Conservation (phyloP, 202 grass and related monocot species). For the Dendrocalamus latiflorus region DNA sequence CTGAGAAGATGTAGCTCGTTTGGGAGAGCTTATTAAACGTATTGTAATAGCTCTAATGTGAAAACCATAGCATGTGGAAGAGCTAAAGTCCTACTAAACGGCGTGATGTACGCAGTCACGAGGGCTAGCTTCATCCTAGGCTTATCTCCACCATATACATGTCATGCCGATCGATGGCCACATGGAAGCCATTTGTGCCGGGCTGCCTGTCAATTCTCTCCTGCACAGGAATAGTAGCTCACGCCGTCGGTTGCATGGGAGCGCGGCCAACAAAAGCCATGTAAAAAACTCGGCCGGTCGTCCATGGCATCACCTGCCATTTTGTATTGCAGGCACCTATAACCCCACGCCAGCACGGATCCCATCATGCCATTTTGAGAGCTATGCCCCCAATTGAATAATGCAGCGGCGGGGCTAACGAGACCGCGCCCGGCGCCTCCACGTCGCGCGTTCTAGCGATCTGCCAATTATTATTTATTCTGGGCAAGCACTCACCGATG, state of each 20-base stretch:
- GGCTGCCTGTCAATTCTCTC: no score
- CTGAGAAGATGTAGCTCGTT: no score
- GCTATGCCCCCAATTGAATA: slow-evolving; percentile 20
- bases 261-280: background rate
- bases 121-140: background rate
- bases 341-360: background rate
- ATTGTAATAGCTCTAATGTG: background rate
- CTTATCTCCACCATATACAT: background rate
- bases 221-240: background rate
- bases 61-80: no score
- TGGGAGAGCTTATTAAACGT: no score
- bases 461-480: background rate
- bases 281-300: background rate
- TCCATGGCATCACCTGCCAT: background rate
- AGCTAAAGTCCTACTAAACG: no score
- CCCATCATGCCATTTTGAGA: slow-evolving; percentile 15
- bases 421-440: background rate
- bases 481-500: no score
- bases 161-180: background rate
- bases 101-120: background rate
- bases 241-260: background rate
- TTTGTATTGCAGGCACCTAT: slow-evolving; percentile 7
- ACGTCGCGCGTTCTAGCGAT: slow-evolving; percentile 15
- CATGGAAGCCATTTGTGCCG: background rate
- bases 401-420: background rate